Percentiles rank a stretch among this genome's conserved stretches.
Evolutionary conservation across 257 asterid species (phyloP).

Genomic region (Ligustrum vulgare): DNA sequence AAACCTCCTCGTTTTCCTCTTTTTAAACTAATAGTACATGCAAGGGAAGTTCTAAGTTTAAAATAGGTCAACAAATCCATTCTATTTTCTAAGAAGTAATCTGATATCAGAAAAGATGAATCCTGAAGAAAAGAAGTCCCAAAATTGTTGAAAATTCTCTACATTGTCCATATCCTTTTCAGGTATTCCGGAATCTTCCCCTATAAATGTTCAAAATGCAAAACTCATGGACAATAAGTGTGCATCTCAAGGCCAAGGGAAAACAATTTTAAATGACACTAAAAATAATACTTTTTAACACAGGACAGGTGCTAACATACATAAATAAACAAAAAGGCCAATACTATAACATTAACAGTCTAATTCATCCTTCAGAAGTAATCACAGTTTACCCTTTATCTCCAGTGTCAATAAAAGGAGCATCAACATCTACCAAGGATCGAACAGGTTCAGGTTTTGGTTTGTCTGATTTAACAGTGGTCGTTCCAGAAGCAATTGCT

Average conservation of each 20-base stretch:
- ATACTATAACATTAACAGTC: constrained; percentile 7
- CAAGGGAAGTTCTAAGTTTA: neutral
- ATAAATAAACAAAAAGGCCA: constrained; percentile 24
- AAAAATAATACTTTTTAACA: neutral
- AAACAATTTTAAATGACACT: constrained; percentile 9
- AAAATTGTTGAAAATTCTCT: neutral
- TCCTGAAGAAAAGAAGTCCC: neutral
- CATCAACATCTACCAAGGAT: constrained; percentile 63
- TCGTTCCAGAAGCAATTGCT: constrained; percentile 70
- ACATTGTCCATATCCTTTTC: neutral
- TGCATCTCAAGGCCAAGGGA: constrained; percentile 1
- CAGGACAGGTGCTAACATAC: constrained; percentile 7
- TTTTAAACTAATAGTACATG: neutral
- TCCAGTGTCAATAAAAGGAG: constrained; percentile 82
- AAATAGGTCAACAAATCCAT: neutral
- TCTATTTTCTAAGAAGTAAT: neutral
- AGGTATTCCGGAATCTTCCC: neutral
- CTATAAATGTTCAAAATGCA: constrained; percentile 4
- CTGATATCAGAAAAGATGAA: neutral
- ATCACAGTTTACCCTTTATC: constrained; percentile 62
- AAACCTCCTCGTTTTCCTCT: neutral
- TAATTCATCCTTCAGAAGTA: constrained; percentile 10
- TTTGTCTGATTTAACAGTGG: constrained; percentile 50
- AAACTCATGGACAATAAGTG: constrained; percentile 10
- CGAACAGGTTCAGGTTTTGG: constrained; percentile 52